A percentile compares a stretch with the other conserved stretches of the same genome.
These are phyloP conservation scores for Kodamaea lidongshanica DNA, from an alignment of 805 yeast genomes.

Conservation along the genomic window DNA sequence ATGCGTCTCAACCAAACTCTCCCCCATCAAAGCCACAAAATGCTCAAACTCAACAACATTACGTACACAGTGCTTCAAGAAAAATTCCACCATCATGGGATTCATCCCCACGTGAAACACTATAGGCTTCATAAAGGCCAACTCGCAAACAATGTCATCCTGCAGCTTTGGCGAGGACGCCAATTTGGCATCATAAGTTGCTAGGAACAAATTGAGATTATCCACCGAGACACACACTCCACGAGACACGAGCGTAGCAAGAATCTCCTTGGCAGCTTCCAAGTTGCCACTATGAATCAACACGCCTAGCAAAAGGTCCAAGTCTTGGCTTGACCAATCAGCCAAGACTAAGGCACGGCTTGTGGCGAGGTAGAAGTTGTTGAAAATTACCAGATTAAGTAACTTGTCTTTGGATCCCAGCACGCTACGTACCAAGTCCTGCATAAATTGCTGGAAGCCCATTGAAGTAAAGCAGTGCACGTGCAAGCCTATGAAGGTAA, in stretches of 20 bases:
- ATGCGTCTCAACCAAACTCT: constrained; percentile 11
- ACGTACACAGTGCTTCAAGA: constrained; percentile 17
- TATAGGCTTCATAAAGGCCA: constrained; percentile 21
- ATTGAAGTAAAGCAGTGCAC: constrained; percentile 5
- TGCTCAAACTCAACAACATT: constrained; percentile 24
- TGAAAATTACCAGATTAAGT: constrained; percentile 4
- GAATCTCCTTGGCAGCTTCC: constrained; percentile 1
- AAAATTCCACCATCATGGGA: constrained; percentile 14
- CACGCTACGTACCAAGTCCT: constrained; percentile 3
- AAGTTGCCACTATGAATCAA: constrained; percentile 5
- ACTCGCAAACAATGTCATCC: constrained; percentile 15
- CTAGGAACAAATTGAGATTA: constrained; percentile 17
- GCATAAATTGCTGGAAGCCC: constrained; percentile 10
- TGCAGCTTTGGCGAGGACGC: constrained; percentile 6
- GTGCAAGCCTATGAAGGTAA: constrained; percentile 1
- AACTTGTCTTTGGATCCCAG: constrained; percentile 1
- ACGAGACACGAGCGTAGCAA: constrained; percentile 5
- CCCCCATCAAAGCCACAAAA: constrained; percentile 17
- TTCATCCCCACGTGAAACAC: constrained; percentile 21
- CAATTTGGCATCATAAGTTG: constrained; percentile 10
- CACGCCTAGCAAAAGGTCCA: constrained; percentile 4
- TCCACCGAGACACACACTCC: constrained; percentile 18
- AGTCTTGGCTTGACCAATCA: constrained; percentile 1
- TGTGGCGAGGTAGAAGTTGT: constrained; percentile 3
- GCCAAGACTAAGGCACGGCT: neutral